Base-by-base conservation (phyloP, 2,329 filamentous ascomycete genomes). In the Phialophora macrospora region DNA sequence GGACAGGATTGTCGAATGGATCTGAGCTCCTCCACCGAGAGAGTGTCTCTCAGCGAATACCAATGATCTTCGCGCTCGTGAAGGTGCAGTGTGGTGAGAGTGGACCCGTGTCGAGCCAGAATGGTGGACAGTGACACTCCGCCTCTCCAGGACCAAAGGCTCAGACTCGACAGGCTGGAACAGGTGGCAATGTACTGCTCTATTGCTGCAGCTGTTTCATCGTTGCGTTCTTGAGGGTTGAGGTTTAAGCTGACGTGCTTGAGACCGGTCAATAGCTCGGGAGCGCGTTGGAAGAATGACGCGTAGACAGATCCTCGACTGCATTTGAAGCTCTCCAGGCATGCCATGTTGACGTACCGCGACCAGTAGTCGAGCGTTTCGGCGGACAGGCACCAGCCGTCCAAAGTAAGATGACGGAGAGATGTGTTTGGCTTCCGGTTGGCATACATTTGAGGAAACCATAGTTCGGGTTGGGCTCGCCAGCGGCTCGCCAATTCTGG, bases 71-170 rank as follows among this genome's bases (percentile, higher is more conserved):
- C 68, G 8, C 66, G 49, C 46, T 70, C 60, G 52, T 71, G 69
- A n/a, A 71, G 68, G 14, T 70, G 64, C 17, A 71, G 59, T 26
- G 48, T 49, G 24, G 46, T 17, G 17, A 71, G 55, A 20, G 60
- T 66, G 12, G 58, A 28, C 11, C 69, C 69, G 56, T 71, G 69
- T 20, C 52, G 66, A 30, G 32, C 12, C 5, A 71, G 34, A 30
- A 71, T 67, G 14, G 66, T 63, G 2, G n/a, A 3, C 26, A 71
- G 41, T 12, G 55, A 55, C 6, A 69, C 55, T 26, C 48, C 64
- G 17, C 62, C 66, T 14, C 60, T 63, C 69, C 69, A 71, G 9
- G 67, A 69, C 69, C 69, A 71, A n/a, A 71, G 55, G 49, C 69
- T 71, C 44, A 71, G 34, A 11, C 48, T 66, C 32, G 17, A 24